Evolutionary conservation across 768 basidiomycete species (phyloP).

Genomic region (Pilatotrama ljubarskyi): DNA sequence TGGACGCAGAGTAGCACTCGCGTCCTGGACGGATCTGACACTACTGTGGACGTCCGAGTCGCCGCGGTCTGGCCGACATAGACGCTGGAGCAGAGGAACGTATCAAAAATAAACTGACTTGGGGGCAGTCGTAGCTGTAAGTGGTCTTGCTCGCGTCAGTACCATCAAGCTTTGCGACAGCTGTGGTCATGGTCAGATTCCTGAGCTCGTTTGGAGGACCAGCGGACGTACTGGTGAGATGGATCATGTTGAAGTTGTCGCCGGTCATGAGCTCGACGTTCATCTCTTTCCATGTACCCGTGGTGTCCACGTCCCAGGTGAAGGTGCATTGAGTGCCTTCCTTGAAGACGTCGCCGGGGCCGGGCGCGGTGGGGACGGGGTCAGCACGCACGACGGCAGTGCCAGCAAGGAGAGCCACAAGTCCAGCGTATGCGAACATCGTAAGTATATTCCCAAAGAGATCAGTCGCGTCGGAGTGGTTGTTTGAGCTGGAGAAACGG

Average conservation of each 20-base stretch:
- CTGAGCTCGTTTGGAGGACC: background rate
- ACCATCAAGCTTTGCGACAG: slow-evolving; percentile 64
- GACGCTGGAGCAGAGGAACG: too few species aligned
- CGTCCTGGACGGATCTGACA: too few species aligned
- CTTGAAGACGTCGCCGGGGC: slow-evolving; percentile 58
- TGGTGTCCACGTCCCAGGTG: slow-evolving; percentile 58
- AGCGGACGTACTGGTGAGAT: slow-evolving; percentile 55
- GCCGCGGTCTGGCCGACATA: too few species aligned
- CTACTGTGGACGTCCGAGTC: too few species aligned
- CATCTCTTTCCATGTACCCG: slow-evolving; percentile 69
- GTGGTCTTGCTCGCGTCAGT: slow-evolving; percentile 45
- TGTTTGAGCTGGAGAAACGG: slow-evolving; percentile 5
- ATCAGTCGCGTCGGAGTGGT: background rate
- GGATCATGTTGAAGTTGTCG: slow-evolving; percentile 65
- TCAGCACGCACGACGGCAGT: slow-evolving; percentile 51
- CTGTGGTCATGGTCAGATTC: slow-evolving; percentile 40
- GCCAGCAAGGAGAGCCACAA: slow-evolving; percentile 29
- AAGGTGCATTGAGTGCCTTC: slow-evolving; percentile 57
- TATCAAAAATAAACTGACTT: slow-evolving; percentile 40
- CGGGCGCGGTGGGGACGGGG: slow-evolving; percentile 58
- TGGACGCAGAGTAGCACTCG: too few species aligned
- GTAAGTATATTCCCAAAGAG: background rate
- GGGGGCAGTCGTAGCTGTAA: slow-evolving; percentile 62
- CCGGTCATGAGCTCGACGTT: slow-evolving; percentile 82
- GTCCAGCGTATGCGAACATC: slow-evolving; percentile 28